Base-by-base conservation (phyloP, 768 basidiomycete species). In the Leucocoprinus sp. region DNA sequence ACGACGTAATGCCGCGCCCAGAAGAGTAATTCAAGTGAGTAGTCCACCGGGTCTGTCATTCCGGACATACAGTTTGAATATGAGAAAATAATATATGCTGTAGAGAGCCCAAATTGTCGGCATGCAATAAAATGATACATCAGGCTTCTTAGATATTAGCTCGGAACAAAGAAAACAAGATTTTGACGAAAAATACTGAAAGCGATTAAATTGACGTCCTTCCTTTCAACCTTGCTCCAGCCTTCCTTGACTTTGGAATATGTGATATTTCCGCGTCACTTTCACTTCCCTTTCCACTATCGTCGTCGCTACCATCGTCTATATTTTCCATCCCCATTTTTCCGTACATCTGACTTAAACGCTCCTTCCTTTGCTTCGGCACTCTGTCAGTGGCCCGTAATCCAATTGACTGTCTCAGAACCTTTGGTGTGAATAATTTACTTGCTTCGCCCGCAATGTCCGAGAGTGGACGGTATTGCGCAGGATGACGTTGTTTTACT, bases 181-280 rank as follows among this genome's bases (percentile, higher is more conserved):
- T 21, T 15, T 17, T 15, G 37, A 24, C 26, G 12, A 17, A 36
- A 27, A 31, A 36, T 23, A 14, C 27, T 1, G 15, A 15, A 7
- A 11, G 24, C 4, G 14, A 27, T 11, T 14, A 45, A 33, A 27
- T 24, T 36, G 46, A 36, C 18, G 5, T 42, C 17, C 39, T 42
- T 11, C 40, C 33, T 31, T 47, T 47, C 34, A 51, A 8, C 14
- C 41, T 29, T 7, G 42, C 60, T 1, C 80, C 80, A 29, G 84
- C 84, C 48, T 69, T 64, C 45, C 77, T 69, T 8, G 66, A 66
- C 50, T 60, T 67, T 23, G 83, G 83, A 46, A 86, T 83, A 58
- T 84, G 83, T n/a, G 73, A 79, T 34, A 49, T 53, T 34, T 58
- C 56, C 14, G 44, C 26, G 24, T 54, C 55, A 31, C 52, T 60